Percentiles rank a stretch among this genome's conserved stretches.
Evolutionary conservation across 495 filamentous ascomycete species (phyloP).

Genomic region (Neurospora sublineolata): DNA sequence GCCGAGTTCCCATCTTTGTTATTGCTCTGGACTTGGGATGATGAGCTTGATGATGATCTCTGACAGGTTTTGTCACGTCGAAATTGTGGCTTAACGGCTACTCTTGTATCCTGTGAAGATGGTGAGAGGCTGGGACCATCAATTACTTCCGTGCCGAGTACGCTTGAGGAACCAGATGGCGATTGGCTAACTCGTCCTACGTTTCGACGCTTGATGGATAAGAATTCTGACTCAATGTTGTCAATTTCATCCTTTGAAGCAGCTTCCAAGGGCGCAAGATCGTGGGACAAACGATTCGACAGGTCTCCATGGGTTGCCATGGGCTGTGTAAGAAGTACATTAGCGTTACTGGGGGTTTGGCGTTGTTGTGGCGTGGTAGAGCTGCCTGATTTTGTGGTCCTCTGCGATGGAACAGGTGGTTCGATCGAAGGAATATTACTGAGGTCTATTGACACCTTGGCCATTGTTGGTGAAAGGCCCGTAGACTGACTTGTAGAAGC

Average conservation of each 20-base stretch:
- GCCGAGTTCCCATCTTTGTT: background rate
- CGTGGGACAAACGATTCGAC: background rate
- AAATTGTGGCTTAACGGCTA: background rate
- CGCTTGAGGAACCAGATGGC: background rate
- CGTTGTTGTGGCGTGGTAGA: constrained; percentile 4
- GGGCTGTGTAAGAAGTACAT: constrained; percentile 1
- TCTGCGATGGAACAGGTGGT: background rate
- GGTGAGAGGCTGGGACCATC: background rate
- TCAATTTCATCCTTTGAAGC: constrained; percentile 1
- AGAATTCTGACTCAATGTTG: background rate
- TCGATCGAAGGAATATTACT: constrained; percentile 1
- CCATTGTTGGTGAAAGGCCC: constrained; percentile 20
- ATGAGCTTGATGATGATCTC: background rate
- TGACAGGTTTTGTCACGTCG: background rate
- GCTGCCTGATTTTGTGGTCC: constrained; percentile 1
- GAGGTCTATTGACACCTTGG: constrained; percentile 13
- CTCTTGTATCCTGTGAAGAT: background rate
- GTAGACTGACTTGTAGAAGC: constrained; percentile 5
- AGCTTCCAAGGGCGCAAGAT: constrained; percentile 2
- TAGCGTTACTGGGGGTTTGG: background rate
- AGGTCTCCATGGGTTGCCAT: constrained; percentile 1
- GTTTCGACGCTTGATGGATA: background rate
- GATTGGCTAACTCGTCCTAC: background rate
- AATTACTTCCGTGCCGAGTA: background rate
- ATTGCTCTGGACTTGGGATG: background rate